Evolutionary conservation across 163 green algal genomes (phyloP).

Genomic region (Coccomyxa subellipsoidea): DNA sequence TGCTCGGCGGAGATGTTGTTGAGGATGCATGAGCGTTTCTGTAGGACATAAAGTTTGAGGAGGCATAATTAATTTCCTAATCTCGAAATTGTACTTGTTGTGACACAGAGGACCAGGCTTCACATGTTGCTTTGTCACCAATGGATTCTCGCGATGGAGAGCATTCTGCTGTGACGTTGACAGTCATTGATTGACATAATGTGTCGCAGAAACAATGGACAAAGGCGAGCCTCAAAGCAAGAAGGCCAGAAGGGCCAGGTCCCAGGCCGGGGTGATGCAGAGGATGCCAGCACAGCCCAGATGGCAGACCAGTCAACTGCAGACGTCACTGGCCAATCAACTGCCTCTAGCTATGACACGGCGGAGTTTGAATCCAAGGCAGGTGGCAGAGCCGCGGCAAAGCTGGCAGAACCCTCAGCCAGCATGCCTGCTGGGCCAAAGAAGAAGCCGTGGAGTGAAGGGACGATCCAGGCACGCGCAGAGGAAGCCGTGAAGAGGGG

Average conservation of each 20-base stretch:
- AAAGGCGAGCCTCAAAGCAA: background rate
- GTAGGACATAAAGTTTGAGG: too few relatives aligned
- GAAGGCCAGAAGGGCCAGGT: background rate
- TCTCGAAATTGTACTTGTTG: too few relatives aligned
- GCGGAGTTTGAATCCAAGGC: background rate
- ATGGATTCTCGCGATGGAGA: background rate
- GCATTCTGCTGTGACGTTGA: background rate
- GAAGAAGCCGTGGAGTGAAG: background rate
- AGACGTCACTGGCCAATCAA: background rate
- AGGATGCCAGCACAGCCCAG: background rate
- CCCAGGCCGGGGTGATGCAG: background rate
- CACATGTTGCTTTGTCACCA: background rate
- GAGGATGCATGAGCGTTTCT: too few relatives aligned
- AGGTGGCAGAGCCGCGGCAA: background rate
- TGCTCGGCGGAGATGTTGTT: too few relatives aligned
- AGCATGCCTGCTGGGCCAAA: background rate
- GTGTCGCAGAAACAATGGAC: conserved; percentile 8
- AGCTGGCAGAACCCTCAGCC: background rate
- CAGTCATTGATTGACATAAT: background rate
- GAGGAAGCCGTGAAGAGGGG: background rate
- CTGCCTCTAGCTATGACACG: background rate
- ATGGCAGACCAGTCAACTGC: background rate
- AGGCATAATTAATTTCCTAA: background rate
- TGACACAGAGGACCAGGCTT: too few relatives aligned
- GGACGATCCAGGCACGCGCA: background rate